These are phyloP conservation scores for Trichoderma sp. DNA, from an alignment of 2,329 filamentous ascomycete species.

Conservation along the genomic window DNA sequence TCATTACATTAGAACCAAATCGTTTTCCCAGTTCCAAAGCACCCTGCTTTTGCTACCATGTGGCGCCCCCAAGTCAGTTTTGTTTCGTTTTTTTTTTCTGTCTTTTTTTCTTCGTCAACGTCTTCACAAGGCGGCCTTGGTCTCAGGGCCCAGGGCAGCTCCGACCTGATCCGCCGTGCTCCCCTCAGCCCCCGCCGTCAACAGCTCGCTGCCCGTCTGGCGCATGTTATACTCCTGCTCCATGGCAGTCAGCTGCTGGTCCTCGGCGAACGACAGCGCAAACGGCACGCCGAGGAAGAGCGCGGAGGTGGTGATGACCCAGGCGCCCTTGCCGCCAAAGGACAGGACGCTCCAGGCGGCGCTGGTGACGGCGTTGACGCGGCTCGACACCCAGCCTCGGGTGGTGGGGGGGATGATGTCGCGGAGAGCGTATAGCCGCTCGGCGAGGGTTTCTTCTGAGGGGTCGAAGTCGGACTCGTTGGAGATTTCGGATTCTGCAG, in stretches of 20 bases:
- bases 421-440: slow-evolving; percentile 69
- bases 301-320: slow-evolving; percentile 86
- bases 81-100: not conserved
- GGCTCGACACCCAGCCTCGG: slow-evolving; percentile 64
- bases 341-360: slow-evolving; percentile 54
- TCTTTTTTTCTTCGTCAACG: not conserved
- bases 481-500: slow-evolving; percentile 76
- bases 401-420: slow-evolving; percentile 74
- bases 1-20: slow-evolving; percentile 15
- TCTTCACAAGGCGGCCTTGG: slow-evolving; percentile 51
- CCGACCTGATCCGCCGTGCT: slow-evolving; percentile 50
- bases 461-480: slow-evolving; percentile 71
- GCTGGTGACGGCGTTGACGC: slow-evolving; percentile 52
- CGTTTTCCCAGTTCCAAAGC: slow-evolving; percentile 11
- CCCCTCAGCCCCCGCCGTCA: slow-evolving; percentile 47
- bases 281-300: slow-evolving; percentile 90
- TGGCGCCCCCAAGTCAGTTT: not conserved
- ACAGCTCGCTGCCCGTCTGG: slow-evolving; percentile 76
- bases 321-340: slow-evolving; percentile 82
- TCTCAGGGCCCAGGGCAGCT: slow-evolving; percentile 45
- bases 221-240: slow-evolving; percentile 97
- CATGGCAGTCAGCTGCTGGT: slow-evolving; percentile 96
- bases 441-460: slow-evolving; percentile 56
- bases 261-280: slow-evolving; percentile 88
- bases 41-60: not conserved